Evolutionary conservation across 2,329 filamentous ascomycete species (phyloP), one percentile per base, ranked within the genome.

Genomic region (Sporothrix sp.): DNA sequence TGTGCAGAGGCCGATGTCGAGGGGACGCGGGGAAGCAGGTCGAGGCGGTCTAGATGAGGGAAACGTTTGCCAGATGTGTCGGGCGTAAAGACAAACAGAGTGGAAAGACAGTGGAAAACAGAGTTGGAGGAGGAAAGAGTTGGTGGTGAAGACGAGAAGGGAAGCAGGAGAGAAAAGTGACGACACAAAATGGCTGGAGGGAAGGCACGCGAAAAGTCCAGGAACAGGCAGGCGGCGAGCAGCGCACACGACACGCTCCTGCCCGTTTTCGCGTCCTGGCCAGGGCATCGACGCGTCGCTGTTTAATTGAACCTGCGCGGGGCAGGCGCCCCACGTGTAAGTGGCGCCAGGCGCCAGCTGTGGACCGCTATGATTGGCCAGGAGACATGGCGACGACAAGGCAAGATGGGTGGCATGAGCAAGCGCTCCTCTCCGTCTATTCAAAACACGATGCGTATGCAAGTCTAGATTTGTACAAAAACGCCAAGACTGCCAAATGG

Each of bases 221-320:
- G n/a, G 13, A 2, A 45, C 27, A 28, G 32, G 23, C 33, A 36
- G 50, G 49, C 40, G 20, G n/a, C 14, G 16, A 43, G 18, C 32
- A 35, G 32, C 27, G 28, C 43, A 45, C 43, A 45, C 43, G 43
- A 45, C 43, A 45, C 43, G 43, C 43, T 45, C 30, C 30, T 23
- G 35, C 28, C 16, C 23, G n/a, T 49, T 55, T 57, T 56, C 56
- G 56, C 56, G 56, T 54, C 46, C 48, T 43, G 33, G 37, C 23
- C 21, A 43, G 35, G 25, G 23, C 33, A 36, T 16, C 38, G 55
- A 58, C 57, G 57, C 57, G 57, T 57, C 55, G 38, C 48, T 54
- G 50, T 54, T 57, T 58, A 57, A 58, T 58, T 54, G 57, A 57
- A 27, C 44, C 42, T 44, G 39, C 56, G 56, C 52, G 56, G 56